Conservation (phyloP, 106 monocot genomes). For the Phalaenopsis aphrodite region DNA sequence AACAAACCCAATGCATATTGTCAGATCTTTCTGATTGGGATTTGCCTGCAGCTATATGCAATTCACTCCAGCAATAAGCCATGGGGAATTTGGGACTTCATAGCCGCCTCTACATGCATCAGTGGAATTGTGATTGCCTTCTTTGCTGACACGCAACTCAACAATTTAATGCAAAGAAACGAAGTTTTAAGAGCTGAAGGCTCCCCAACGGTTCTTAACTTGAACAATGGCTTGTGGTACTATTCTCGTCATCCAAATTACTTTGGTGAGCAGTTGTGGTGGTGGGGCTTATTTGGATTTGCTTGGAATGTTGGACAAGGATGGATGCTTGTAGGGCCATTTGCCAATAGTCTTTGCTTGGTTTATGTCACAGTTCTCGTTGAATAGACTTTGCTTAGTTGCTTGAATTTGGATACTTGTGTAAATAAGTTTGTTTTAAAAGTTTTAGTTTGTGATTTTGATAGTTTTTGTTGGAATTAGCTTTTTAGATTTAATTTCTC, state of each 20-base stretch:
- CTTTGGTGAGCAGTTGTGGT: conserved; percentile 92
- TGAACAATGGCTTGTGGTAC: conserved; percentile 76
- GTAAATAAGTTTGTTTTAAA: no score
- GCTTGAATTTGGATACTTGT: no score
- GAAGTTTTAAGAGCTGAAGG: conserved; percentile 37
- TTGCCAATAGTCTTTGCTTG: conserved; percentile 75
- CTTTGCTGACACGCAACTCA: conserved; percentile 85
- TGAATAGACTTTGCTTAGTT: conserved; percentile 10
- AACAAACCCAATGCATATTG: not conserved
- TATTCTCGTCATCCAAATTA: conserved; percentile 97
- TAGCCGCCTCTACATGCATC: conserved; percentile 44
- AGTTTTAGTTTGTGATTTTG: no score
- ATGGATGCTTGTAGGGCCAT: conserved; percentile 77
- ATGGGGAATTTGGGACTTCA: conserved; percentile 48
- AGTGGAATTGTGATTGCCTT: conserved; percentile 59
- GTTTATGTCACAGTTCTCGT: conserved; percentile 76
- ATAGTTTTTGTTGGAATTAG: no score
- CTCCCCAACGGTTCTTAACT: conserved; percentile 31
- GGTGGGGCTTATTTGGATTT: conserved; percentile 83
- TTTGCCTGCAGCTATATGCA: conserved; percentile 87
- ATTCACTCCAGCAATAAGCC: conserved; percentile 53
- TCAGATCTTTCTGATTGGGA: conserved; percentile 79
- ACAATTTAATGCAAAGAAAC: conserved; percentile 54
- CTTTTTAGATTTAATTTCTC: no score
- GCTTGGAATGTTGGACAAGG: conserved; percentile 62